A percentile compares a stretch with the other conserved stretches of the same genome.
Conservation (phyloP, 2,329 filamentous ascomycete species). For the Emergomyces pasteurianus region DNA sequence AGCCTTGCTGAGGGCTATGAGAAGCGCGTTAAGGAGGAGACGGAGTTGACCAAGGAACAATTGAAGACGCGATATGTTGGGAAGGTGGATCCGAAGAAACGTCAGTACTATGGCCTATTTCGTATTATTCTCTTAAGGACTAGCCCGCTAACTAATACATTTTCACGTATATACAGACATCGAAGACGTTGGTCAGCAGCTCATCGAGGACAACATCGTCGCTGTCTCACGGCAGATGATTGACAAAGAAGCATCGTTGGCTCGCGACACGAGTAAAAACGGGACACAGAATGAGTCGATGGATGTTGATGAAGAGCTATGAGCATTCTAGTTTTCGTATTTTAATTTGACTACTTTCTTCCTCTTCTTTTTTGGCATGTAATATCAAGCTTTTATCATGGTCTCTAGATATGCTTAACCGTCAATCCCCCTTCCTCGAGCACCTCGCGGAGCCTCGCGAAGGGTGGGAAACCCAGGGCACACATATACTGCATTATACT, state of each 20-base stretch:
- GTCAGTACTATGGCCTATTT: conserved; percentile 31
- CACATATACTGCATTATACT: background rate
- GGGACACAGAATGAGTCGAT: conserved; percentile 44
- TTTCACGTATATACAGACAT: conserved; percentile 44
- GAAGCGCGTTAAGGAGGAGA: conserved; percentile 98
- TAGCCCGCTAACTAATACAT: background rate
- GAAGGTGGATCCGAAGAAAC: conserved; percentile 98
- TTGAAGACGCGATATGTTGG: conserved; percentile 98
- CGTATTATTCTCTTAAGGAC: background rate
- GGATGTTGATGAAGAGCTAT: conserved; percentile 56
- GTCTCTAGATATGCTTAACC: background rate
- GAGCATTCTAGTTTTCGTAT: conserved; percentile 8
- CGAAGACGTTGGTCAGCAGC: conserved; percentile 86
- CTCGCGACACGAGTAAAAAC: conserved; percentile 43
- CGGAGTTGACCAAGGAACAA: conserved; percentile 91
- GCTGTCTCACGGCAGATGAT: conserved; percentile 99
- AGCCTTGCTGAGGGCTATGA: conserved; percentile 89
- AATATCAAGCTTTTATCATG: background rate
- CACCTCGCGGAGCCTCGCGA: too few species aligned
- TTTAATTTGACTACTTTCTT: background rate
- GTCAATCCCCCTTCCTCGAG: too few species aligned
- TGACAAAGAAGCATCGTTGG: conserved; percentile 93
- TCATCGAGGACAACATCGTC: conserved; percentile 99
- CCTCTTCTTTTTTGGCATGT: background rate
- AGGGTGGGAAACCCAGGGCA: background rate